phyloP scores from a whole-genome alignment of 768 basidiomycete species.

The Tricholoma furcatifolium region DNA sequence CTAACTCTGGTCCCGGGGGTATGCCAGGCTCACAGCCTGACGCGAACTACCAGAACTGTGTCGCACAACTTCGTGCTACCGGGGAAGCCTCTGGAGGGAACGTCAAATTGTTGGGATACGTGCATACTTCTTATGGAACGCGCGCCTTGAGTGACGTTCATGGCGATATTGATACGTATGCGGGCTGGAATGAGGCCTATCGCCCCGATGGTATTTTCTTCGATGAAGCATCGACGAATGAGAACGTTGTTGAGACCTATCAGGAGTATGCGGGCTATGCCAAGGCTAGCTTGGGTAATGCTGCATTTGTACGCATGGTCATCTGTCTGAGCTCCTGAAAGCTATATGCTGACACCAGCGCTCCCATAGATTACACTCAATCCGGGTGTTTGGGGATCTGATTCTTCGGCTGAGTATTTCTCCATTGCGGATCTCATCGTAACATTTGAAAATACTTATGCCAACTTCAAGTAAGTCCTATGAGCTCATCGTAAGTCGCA shows the following conservation, averaged over 20 bases:
- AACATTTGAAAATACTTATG: slow-evolving; percentile 26
- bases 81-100: slow-evolving; percentile 17
- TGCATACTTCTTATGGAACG: slow-evolving; percentile 22
- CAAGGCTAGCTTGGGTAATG: slow-evolving; percentile 13
- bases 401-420: slow-evolving; percentile 21
- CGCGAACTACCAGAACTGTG: slow-evolving; percentile 28
- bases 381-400: slow-evolving; percentile 20
- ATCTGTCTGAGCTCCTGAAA: not conserved
- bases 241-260: slow-evolving; percentile 21
- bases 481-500: not conserved
- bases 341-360: not conserved
- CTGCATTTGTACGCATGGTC: slow-evolving; percentile 15
- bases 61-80: slow-evolving; percentile 16
- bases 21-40: slow-evolving; percentile 24
- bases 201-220: slow-evolving; percentile 34
- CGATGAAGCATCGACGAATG: slow-evolving; percentile 27
- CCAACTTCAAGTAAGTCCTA: slow-evolving; percentile 24
- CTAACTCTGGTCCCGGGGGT: slow-evolving; percentile 27
- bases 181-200: slow-evolving; percentile 27
- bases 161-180: slow-evolving; percentile 29
- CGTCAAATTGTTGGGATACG: slow-evolving; percentile 32
- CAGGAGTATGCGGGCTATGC: slow-evolving; percentile 19
- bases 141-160: slow-evolving; percentile 21
- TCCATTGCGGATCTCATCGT: slow-evolving; percentile 29
- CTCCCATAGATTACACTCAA: slow-evolving; percentile 25